Percentiles rank a stretch among this genome's conserved stretches.
Conservation (phyloP, 805 yeast genomes). For the Kodamaea leandrae region DNA sequence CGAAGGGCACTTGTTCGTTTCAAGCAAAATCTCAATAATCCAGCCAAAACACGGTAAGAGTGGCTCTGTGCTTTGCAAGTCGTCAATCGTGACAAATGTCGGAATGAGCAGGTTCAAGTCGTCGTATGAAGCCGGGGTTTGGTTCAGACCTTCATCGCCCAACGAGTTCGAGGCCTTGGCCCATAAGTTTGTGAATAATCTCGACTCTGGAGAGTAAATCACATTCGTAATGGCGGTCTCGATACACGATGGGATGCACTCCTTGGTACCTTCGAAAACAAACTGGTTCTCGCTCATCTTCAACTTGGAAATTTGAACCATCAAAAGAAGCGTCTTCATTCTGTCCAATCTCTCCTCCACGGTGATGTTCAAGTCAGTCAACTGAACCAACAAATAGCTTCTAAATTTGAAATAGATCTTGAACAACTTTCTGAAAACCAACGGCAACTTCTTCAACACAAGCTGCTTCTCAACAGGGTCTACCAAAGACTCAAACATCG, state of each 20-base stretch:
- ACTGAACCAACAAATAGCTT: constrained; percentile 58
- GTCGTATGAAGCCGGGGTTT: constrained; percentile 18
- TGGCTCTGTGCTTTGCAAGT: constrained; percentile 36
- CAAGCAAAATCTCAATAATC: constrained; percentile 77
- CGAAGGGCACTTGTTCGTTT: constrained; percentile 62
- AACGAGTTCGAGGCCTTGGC: constrained; percentile 46
- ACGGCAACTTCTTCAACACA: constrained; percentile 54
- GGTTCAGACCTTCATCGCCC: constrained; percentile 13
- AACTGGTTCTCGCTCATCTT: constrained; percentile 57
- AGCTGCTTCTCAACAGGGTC: constrained; percentile 43
- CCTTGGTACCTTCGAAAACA: constrained; percentile 35
- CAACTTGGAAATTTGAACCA: constrained; percentile 61
- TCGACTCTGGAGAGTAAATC: constrained; percentile 75
- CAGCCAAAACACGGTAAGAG: constrained; percentile 89
- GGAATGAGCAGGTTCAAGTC: constrained; percentile 35
- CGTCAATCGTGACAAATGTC: constrained; percentile 20
- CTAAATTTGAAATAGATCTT: constrained; percentile 67
- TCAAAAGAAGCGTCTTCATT: constrained; percentile 66
- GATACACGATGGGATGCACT: constrained; percentile 69
- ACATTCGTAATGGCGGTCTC: constrained; percentile 77
- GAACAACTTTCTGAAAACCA: constrained; percentile 62
- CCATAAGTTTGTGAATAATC: constrained; percentile 72
- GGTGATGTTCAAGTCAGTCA: constrained; percentile 59
- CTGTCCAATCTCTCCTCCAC: constrained; percentile 59
- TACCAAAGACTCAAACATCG: constrained; percentile 61